Base-by-base conservation (phyloP, 2,329 filamentous ascomycete species). In the Cercospora sp. region DNA sequence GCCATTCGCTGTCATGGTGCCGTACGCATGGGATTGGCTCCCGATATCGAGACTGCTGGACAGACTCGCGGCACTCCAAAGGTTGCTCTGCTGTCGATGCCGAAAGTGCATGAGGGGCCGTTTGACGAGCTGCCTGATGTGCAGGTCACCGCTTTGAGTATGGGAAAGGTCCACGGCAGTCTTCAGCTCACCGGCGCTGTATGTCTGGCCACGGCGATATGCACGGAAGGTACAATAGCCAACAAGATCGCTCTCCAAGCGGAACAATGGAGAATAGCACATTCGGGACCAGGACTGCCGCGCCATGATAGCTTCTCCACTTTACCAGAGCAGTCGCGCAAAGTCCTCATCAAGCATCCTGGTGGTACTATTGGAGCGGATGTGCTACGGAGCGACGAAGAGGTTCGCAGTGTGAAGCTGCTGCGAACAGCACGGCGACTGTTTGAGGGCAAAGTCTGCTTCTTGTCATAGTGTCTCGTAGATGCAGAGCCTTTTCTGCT, bases 101-200 rank as follows among this genome's bases (percentile, higher is more conserved):
- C 76, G 28, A 37, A 59, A 21, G 30, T 59, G 7, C 62, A 53
- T 28, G n/a, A 62, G 62, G 40, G 26, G 8, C 6, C 55, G 3
- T 18, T 59, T 32, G 55, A 59, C 16, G 30, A 59, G 30, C 30
- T 37, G 28, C 55, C 59, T 55, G 70, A 74, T 12, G 61, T 78
- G 12, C 66, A 72, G 37, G 73, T 75, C 7, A 66, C 71, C 9
- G 74, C 76, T 6, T 77, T 76, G 57, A 76, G 73, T 40, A 78
- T 78, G 77, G 76, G 76, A 8, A 77, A 76, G 43, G 72, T 75
- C 32, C 77, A 78, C 53, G 76, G 77, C 28, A 77, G 75, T 55
- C 63, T 78, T 58, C 77, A 78, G 60, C 71, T 78, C n/a, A 78
- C 76, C 8, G 77, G 77, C 3, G 77, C 77, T 8, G 77, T 77